Evolutionary conservation across 78 protist species (phyloP).

Genomic region (Neovahlkampfia damariscottae): DNA sequence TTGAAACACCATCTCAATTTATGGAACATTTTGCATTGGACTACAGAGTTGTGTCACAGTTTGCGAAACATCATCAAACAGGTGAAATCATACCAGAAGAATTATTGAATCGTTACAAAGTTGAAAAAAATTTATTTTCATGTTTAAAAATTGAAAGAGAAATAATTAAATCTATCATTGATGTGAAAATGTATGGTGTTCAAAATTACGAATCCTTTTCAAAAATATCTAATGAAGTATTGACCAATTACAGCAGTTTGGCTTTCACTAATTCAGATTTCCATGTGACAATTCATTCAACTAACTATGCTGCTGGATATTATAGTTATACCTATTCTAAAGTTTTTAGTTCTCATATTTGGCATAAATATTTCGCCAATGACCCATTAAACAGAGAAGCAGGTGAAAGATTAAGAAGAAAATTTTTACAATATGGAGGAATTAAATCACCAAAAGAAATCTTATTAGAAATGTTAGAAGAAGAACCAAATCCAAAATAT

Average conservation of each 20-base stretch:
- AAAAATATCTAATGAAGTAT: not conserved
- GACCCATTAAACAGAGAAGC: not conserved
- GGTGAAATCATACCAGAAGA: not conserved
- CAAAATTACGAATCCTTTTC: not conserved
- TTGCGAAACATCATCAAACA: not conserved
- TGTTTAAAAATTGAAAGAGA: slow-evolving; percentile 2
- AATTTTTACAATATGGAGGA: not conserved
- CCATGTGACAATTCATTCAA: not conserved
- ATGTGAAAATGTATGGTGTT: slow-evolving; percentile 3
- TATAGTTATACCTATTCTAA: slow-evolving; percentile 13
- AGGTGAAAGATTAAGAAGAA: not conserved
- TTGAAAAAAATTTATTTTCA: not conserved
- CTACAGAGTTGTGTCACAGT: not conserved
- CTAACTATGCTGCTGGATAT: slow-evolving; percentile 15
- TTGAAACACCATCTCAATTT: slow-evolving; percentile 20
- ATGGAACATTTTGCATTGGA: slow-evolving; percentile 14
- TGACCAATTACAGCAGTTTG: not conserved
- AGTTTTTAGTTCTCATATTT: slow-evolving; percentile 1
- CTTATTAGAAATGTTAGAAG: too few relatives aligned
- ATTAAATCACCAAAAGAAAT: too few relatives aligned
- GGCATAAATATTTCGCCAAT: slow-evolving; percentile 9
- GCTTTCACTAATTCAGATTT: not conserved
- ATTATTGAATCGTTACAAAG: not conserved
- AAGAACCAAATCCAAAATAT: too few relatives aligned
- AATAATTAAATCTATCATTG: not conserved